Evolutionary conservation across 805 yeast species (phyloP), one percentile per base, ranked within the genome.

Genomic region (Ogataea polymorpha): DNA sequence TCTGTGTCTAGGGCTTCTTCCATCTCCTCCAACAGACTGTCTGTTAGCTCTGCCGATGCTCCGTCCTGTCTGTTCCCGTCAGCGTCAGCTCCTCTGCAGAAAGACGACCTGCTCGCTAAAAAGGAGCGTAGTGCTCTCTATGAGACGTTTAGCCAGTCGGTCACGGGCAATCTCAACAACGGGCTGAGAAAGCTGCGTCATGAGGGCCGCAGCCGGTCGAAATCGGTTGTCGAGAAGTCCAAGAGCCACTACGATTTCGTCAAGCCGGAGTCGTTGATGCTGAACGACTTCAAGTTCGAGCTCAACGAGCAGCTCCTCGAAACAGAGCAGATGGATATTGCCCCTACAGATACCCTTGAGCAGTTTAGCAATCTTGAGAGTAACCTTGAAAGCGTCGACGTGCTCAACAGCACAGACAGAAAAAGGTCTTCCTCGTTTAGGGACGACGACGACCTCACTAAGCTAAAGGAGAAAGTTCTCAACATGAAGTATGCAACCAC

Each of bases 391-490:
- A 14, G 17, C 17, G 43, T 44, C 23, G 55, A 48, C 18, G 16
- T 42, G 16, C 39, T 50, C 27, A 15, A 13, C n/a, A 31, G 25
- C 27, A 16, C 34, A 11, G 32, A 30, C 12, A 44, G 41, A 17
- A 47, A 47, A 21, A 36, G 55, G 28, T 36, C 48, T 4, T 42
- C 45, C 16, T 51, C 58, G 23, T 54, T 55, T 41, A 45, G 54
- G 32, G 61, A 62, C 41, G 60, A 56, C 42, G 61, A 56, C 28
- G 66, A 62, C 43, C 47, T 62, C 29, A 49, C 39, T 26, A 54
- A 54, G 30, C 42, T 62, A 39, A 58, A 56, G 32, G 62, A 55
- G 39, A 55, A 51, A 25, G 63, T 61, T 17, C 29, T 60, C 38
- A 59, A 51, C 35, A 39, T 62, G 49, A 61, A 56, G 41, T 44